Evolutionary conservation across 1,284 basidiomycete species (phyloP).

Genomic region (Apiotrichum laibachii): DNA sequence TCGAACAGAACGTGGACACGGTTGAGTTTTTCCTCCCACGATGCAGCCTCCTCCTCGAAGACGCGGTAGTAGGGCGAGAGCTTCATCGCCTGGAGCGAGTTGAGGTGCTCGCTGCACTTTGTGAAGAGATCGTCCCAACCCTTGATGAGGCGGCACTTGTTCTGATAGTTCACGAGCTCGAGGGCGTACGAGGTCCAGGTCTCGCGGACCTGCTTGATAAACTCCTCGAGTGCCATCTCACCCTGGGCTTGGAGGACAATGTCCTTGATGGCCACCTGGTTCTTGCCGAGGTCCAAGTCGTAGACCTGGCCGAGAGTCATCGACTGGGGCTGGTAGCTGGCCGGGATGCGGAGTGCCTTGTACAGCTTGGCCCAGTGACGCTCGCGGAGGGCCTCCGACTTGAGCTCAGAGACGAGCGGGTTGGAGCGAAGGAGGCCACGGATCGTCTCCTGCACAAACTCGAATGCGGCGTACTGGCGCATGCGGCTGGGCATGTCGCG

Average conservation of each 20-base stretch:
- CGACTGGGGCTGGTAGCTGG: slow-evolving; percentile 65
- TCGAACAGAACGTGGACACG: slow-evolving; percentile 94
- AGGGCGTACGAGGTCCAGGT: slow-evolving; percentile 94
- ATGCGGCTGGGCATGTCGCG: slow-evolving; percentile 99
- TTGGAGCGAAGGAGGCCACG: slow-evolving; percentile 86
- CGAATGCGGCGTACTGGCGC: slow-evolving; percentile 98
- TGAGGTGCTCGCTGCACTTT: slow-evolving; percentile 94
- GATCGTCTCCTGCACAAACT: slow-evolving; percentile 92
- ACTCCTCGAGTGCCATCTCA: slow-evolving; percentile 94
- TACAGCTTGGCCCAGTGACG: slow-evolving; percentile 98
- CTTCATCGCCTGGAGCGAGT: slow-evolving; percentile 95
- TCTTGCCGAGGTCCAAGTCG: slow-evolving; percentile 91
- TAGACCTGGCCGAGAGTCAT: slow-evolving; percentile 97
- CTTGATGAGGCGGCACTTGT: slow-evolving; percentile 92
- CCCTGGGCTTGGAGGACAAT: slow-evolving; percentile 97
- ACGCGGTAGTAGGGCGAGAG: slow-evolving; percentile 96
- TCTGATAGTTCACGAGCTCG: slow-evolving; percentile 97
- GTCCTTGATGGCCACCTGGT: slow-evolving; percentile 87
- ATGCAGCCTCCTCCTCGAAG: slow-evolving; percentile 88
- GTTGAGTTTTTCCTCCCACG: slow-evolving; percentile 94
- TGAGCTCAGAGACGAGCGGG: slow-evolving; percentile 82
- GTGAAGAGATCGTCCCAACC: slow-evolving; percentile 98
- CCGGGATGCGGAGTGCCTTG: slow-evolving; percentile 73
- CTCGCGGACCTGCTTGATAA: slow-evolving; percentile 92
- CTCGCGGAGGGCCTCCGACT: slow-evolving; percentile 95